Conservation (phyloP, 305 asterid genomes). For the Fraxinus xanthoxyloides region DNA sequence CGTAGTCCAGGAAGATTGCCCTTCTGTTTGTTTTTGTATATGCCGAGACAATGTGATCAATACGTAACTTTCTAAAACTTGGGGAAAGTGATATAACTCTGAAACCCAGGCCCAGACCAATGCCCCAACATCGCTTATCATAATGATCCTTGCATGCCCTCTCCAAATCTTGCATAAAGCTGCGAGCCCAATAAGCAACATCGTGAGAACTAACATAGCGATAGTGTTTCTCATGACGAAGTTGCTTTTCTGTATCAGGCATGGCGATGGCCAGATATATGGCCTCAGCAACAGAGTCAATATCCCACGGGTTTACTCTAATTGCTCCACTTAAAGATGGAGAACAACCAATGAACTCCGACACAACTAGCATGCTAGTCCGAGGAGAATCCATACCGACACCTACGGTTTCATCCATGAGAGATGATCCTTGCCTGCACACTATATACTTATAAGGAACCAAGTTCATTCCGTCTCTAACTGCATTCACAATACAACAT, state of each 20-base stretch:
- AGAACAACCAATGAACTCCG: neutral
- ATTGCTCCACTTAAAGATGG: slow-evolving; percentile 10
- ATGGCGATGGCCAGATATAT: slow-evolving; percentile 2
- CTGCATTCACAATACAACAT: slow-evolving; percentile 10
- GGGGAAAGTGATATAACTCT: neutral
- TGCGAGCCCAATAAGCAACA: slow-evolving; percentile 21
- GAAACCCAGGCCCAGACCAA: slow-evolving; percentile 9
- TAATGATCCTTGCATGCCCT: slow-evolving; percentile 12
- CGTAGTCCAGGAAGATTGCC: slow-evolving; percentile 19
- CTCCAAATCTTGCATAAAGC: slow-evolving; percentile 3
- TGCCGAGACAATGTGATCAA: slow-evolving; percentile 6
- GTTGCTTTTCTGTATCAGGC: slow-evolving; percentile 6
- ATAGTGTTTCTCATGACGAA: slow-evolving; percentile 4
- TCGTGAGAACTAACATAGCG: slow-evolving; percentile 11
- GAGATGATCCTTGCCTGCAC: neutral
- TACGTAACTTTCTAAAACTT: slow-evolving; percentile 14
- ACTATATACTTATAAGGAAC: neutral
- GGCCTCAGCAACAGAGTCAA: slow-evolving; percentile 8
- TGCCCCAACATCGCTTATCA: slow-evolving; percentile 12
- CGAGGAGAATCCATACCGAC: neutral
- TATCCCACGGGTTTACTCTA: slow-evolving; percentile 6
- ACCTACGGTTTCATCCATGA: neutral
- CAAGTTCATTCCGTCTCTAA: neutral
- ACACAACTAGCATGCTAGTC: neutral
- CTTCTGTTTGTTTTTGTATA: slow-evolving; percentile 15